phyloP scores from a whole-genome alignment of 805 yeast genomes.

The Candida nanaspora region DNA sequence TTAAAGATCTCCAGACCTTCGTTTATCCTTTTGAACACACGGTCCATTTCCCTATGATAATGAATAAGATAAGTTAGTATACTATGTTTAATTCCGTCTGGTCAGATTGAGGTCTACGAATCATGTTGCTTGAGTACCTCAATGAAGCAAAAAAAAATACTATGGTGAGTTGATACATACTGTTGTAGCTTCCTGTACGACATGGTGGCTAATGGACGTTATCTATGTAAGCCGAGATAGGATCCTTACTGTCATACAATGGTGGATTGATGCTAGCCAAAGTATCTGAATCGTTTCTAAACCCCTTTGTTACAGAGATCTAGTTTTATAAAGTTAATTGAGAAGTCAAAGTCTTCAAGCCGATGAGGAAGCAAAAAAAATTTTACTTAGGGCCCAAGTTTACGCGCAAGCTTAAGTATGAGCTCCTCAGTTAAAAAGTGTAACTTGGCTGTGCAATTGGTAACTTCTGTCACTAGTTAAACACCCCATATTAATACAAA shows the following conservation, averaged over 20 bases:
- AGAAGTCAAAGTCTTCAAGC: too few relatives aligned
- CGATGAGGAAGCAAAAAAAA: neutral
- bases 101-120: too few relatives aligned
- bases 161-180: constrained; percentile 16
- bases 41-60: constrained; percentile 44
- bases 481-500: neutral
- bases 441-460: neutral
- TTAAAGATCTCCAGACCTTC: constrained; percentile 53
- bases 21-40: constrained; percentile 51
- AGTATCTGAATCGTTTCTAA: too few relatives aligned
- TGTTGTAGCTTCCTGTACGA: constrained; percentile 33
- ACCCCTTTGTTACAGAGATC: too few relatives aligned
- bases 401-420: neutral
- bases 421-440: neutral
- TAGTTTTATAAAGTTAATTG: too few relatives aligned
- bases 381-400: neutral
- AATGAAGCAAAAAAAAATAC: neutral
- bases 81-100: too few relatives aligned
- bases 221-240: neutral
- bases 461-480: neutral
- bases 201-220: constrained; percentile 13
- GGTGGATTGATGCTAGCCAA: too few relatives aligned
- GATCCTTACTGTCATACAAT: neutral
- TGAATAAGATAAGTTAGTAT: neutral
- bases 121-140: too few relatives aligned